A percentile compares a stretch with the other conserved stretches of the same genome.
phyloP scores from a whole-genome alignment of 1,139 yeast species.

The Lodderomyces metapsilosis region DNA sequence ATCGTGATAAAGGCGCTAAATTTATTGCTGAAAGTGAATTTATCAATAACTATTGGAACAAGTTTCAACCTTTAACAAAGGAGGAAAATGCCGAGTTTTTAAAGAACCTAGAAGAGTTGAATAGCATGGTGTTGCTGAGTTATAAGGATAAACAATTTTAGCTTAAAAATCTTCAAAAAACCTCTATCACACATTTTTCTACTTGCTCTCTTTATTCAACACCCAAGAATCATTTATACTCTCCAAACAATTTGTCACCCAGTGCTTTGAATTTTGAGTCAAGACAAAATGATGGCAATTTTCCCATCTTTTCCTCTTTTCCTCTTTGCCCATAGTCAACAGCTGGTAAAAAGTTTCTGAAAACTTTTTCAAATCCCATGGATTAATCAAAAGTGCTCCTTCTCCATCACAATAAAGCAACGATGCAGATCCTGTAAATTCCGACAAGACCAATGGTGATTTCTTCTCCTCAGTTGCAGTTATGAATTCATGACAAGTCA shows the following conservation, averaged over 20 bases:
- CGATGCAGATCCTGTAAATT: slow-evolving; percentile 91
- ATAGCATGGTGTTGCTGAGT: slow-evolving; percentile 46
- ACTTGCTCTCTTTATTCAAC: slow-evolving; percentile 30
- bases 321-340: slow-evolving; percentile 60
- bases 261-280: slow-evolving; percentile 67
- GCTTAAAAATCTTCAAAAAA: no score
- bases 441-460: slow-evolving; percentile 84
- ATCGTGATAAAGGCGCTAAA: slow-evolving; percentile 40
- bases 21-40: slow-evolving; percentile 57
- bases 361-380: slow-evolving; percentile 79
- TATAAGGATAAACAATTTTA: slow-evolving; percentile 41
- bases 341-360: slow-evolving; percentile 61
- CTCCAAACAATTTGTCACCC: slow-evolving; percentile 64
- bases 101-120: slow-evolving; percentile 54
- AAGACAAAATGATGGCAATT: slow-evolving; percentile 56
- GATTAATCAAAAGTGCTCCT: slow-evolving; percentile 81
- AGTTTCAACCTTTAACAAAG: slow-evolving; percentile 42
- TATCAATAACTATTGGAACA: slow-evolving; percentile 54
- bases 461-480: slow-evolving; percentile 70
- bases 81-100: slow-evolving; percentile 43
- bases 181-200: no score
- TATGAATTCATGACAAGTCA: slow-evolving; percentile 92
- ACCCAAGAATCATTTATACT: slow-evolving; percentile 65
- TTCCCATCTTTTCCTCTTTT: slow-evolving; percentile 62
- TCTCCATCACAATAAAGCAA: slow-evolving; percentile 51